Evolutionary conservation across 2,329 filamentous ascomycete species (phyloP).

Genomic region (Fusarium sp.): DNA sequence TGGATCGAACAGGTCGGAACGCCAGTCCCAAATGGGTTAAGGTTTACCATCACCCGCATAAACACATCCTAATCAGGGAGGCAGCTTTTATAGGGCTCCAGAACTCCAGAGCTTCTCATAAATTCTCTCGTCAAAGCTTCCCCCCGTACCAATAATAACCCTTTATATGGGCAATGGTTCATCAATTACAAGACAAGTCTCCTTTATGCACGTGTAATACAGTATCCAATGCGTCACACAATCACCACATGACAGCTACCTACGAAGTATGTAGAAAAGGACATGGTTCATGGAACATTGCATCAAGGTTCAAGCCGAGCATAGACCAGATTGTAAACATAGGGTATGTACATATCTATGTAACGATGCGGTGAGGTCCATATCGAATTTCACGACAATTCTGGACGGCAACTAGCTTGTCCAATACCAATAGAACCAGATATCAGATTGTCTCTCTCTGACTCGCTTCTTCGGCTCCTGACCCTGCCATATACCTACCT

Average conservation of each 20-base stretch:
- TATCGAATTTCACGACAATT: neutral
- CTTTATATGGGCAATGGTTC: neutral
- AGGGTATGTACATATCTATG: neutral
- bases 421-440: neutral
- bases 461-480: neutral
- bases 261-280: neutral
- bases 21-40: conserved; percentile 34
- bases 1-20: conserved; percentile 19
- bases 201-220: neutral
- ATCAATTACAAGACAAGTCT: neutral
- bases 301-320: neutral
- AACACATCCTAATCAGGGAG: conserved; percentile 39
- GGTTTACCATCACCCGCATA: conserved; percentile 20
- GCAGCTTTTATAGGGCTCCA: neutral
- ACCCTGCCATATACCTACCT: neutral
- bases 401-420: neutral
- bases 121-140: neutral
- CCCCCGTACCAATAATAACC: neutral
- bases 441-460: neutral
- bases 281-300: neutral
- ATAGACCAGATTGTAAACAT: neutral
- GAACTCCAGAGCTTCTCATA: neutral
- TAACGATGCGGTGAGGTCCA: neutral
- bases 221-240: neutral
- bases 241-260: neutral